Percentiles rank a stretch among this genome's conserved stretches.
These are phyloP conservation scores for Solanum etuberosum DNA, from an alignment of 257 asterid genomes.

Conservation along the genomic window DNA sequence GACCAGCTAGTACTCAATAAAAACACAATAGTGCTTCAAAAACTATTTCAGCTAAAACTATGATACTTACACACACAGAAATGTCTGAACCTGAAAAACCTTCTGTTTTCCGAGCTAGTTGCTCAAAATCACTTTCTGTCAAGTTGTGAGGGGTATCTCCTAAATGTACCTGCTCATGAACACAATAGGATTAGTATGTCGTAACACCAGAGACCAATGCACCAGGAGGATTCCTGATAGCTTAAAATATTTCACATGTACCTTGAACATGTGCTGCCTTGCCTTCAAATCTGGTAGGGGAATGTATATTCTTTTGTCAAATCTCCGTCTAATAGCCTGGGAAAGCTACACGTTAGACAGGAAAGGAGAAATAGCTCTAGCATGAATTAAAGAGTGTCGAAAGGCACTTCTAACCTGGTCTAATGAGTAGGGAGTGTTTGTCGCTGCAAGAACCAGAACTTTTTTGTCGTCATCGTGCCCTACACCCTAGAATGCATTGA, in stretches of 20 bases:
- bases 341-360: not conserved
- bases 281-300: slow-evolving; percentile 23
- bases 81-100: slow-evolving; percentile 81
- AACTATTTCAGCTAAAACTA: not conserved
- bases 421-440: slow-evolving; percentile 14
- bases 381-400: not conserved
- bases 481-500: slow-evolving; percentile 4
- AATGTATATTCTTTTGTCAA: slow-evolving; percentile 20
- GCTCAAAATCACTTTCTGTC: slow-evolving; percentile 62
- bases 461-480: slow-evolving; percentile 12
- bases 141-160: slow-evolving; percentile 76
- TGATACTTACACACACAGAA: slow-evolving; percentile 56
- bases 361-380: not conserved
- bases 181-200: not conserved
- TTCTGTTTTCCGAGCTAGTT: slow-evolving; percentile 50
- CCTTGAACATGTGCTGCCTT: slow-evolving; percentile 23
- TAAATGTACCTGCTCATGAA: slow-evolving; percentile 50
- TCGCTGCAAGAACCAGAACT: slow-evolving; percentile 18
- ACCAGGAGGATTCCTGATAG: not conserved
- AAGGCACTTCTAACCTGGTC: slow-evolving; percentile 3
- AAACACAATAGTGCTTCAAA: not conserved
- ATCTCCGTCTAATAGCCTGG: slow-evolving; percentile 19
- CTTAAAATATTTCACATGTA: not conserved
- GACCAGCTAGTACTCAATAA: not conserved
- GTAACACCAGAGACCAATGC: not conserved